Percentiles rank a stretch among this genome's conserved stretches.
Conservation (phyloP, 1,139 yeast species). For the Candida tropicalis region DNA sequence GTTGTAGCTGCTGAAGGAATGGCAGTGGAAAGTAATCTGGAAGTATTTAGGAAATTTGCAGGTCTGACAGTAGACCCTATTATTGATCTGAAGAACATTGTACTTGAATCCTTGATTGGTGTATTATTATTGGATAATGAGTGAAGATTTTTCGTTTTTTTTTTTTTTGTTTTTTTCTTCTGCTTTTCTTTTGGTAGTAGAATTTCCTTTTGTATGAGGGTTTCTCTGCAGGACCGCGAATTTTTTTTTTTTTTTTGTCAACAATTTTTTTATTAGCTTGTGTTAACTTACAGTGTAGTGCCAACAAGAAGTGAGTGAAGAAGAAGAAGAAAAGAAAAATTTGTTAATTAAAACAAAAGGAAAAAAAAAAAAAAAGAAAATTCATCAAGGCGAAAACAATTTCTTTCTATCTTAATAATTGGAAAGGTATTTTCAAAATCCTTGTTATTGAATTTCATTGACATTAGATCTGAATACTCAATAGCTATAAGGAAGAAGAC, state of each 20-base stretch:
- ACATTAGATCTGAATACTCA: too few species aligned
- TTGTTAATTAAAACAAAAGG: background rate
- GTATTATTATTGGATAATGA: background rate
- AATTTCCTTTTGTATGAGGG: background rate
- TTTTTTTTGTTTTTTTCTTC: background rate
- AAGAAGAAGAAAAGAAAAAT: background rate
- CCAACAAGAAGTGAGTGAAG: background rate
- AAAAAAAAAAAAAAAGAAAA: background rate
- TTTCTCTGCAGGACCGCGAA: slow-evolving; percentile 1
- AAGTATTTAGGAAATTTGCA: background rate
- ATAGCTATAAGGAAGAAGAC: too few species aligned
- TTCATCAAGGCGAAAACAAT: background rate
- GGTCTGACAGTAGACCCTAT: background rate
- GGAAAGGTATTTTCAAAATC: too few species aligned
- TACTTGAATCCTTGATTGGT: background rate
- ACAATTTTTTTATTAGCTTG: background rate
- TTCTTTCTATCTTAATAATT: background rate
- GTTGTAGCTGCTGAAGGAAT: slow-evolving; percentile 6
- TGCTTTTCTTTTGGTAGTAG: background rate
- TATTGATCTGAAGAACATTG: background rate
- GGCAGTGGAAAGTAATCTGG: slow-evolving; percentile 3
- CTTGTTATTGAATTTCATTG: too few species aligned
- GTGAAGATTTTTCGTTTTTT: background rate
- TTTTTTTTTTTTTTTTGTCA: slow-evolving; percentile 1
- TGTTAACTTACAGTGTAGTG: too few species aligned